Conservation (phyloP, 768 basidiomycete species). For the Thelephora ganbajun region DNA sequence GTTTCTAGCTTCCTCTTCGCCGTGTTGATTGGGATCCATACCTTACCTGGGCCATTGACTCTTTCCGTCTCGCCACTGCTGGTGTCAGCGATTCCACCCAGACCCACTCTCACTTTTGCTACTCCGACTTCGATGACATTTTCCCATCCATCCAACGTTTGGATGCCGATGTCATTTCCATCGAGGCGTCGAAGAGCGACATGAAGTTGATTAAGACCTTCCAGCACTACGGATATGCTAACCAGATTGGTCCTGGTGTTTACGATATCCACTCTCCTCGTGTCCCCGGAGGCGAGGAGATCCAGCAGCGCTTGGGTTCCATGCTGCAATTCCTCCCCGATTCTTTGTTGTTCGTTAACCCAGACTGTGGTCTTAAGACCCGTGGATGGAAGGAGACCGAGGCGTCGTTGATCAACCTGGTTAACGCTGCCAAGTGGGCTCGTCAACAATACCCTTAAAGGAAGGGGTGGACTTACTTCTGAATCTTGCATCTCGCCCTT, state of each 20-base stretch:
- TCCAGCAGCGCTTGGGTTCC: slow-evolving; percentile 78
- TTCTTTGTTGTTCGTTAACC: slow-evolving; percentile 83
- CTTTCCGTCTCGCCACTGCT: slow-evolving; percentile 94
- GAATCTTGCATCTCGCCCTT: too few species aligned
- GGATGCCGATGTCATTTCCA: slow-evolving; percentile 97
- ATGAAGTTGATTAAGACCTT: slow-evolving; percentile 95
- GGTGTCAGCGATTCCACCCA: slow-evolving; percentile 90
- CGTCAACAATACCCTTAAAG: slow-evolving; percentile 67
- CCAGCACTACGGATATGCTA: slow-evolving; percentile 89
- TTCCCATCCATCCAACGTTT: slow-evolving; percentile 95
- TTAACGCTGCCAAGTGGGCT: slow-evolving; percentile 88
- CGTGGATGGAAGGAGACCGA: slow-evolving; percentile 98
- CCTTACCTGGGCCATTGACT: slow-evolving; percentile 97
- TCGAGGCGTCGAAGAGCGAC: slow-evolving; percentile 97
- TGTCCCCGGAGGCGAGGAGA: slow-evolving; percentile 87
- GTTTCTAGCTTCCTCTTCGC: slow-evolving; percentile 76
- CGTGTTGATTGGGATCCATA: slow-evolving; percentile 93
- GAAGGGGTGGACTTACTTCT: slow-evolving; percentile 12
- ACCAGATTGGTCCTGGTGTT: slow-evolving; percentile 96
- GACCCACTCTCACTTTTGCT: slow-evolving; percentile 99
- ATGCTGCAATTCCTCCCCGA: slow-evolving; percentile 76
- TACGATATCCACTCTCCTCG: slow-evolving; percentile 99
- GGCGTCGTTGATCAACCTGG: slow-evolving; percentile 75
- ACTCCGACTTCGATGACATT: slow-evolving; percentile 97
- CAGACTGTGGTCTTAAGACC: slow-evolving; percentile 97